Conservation (phyloP, 2,329 filamentous ascomycete genomes). For the Penicillium sp. region DNA sequence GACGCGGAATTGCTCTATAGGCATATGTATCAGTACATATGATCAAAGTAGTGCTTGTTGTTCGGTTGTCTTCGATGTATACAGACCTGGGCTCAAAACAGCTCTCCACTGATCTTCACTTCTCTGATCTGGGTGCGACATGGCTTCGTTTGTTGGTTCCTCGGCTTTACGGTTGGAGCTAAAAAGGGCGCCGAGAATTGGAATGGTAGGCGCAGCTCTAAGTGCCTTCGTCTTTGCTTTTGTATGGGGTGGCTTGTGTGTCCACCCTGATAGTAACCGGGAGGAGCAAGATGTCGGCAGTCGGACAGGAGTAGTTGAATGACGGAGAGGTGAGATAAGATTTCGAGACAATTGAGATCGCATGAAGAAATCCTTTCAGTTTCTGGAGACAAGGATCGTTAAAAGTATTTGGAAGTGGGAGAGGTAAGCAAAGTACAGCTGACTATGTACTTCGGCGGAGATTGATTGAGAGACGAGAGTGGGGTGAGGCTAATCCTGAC, state of each 20-base stretch:
- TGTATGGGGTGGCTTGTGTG: constrained; percentile 17
- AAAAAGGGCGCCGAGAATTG: constrained; percentile 75
- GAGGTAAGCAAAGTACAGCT: background rate
- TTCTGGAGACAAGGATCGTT: background rate
- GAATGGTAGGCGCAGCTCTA: constrained; percentile 70
- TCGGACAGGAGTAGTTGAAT: constrained; percentile 22
- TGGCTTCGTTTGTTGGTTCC: constrained; percentile 30
- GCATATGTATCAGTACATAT: background rate
- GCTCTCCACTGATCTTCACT: constrained; percentile 83
- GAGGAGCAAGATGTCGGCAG: constrained; percentile 18
- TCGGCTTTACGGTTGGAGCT: constrained; percentile 54
- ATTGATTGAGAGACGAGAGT: background rate
- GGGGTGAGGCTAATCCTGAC: constrained; percentile 8
- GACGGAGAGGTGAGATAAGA: constrained; percentile 20
- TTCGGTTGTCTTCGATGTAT: too few relatives aligned
- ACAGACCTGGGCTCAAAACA: constrained; percentile 66
- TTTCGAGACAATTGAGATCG: constrained; percentile 26
- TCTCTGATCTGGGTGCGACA: constrained; percentile 73
- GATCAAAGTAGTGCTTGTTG: constrained; percentile 41
- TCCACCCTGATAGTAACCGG: constrained; percentile 20
- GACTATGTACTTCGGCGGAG: background rate
- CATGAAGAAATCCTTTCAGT: constrained; percentile 22
- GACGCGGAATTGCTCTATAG: constrained; percentile 88
- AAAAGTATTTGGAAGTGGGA: background rate
- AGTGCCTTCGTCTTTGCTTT: constrained; percentile 40